These are phyloP conservation scores for Mycena maculata DNA, from an alignment of 768 basidiomycete genomes.

Conservation along the genomic window DNA sequence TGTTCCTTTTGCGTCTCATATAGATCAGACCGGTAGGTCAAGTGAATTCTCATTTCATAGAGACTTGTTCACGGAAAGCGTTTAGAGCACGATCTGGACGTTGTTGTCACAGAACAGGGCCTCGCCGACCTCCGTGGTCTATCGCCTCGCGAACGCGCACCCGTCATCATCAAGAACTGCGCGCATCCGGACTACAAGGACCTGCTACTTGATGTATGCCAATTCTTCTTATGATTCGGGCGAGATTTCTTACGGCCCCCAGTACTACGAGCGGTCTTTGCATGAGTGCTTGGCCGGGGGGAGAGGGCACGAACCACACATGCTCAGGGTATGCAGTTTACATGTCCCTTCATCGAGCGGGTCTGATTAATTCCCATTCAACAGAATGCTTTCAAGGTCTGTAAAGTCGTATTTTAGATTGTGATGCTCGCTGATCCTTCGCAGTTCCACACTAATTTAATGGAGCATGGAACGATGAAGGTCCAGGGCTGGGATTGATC, in stretches of 20 bases:
- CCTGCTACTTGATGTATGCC: conserved; percentile 50
- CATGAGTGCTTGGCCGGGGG: conserved; percentile 57
- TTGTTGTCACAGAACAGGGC: conserved; percentile 62
- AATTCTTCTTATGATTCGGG: conserved; percentile 13
- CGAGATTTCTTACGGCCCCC: background rate
- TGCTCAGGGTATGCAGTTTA: conserved; percentile 51
- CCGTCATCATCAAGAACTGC: conserved; percentile 59
- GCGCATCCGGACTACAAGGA: conserved; percentile 61
- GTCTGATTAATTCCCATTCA: background rate
- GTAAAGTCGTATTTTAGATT: background rate
- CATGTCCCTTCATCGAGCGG: background rate
- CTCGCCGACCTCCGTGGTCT: conserved; percentile 60
- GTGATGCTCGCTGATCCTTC: background rate
- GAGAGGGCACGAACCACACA: conserved; percentile 61
- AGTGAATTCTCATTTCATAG: background rate
- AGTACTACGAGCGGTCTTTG: conserved; percentile 58
- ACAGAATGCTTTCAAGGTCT: conserved; percentile 42
- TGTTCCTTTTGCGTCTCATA: conserved; percentile 59
- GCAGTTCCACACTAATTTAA: conserved; percentile 43
- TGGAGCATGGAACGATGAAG: conserved; percentile 56
- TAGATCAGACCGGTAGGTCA: conserved; percentile 61
- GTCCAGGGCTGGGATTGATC: conserved; percentile 51
- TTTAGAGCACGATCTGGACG: conserved; percentile 62
- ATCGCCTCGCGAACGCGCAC: conserved; percentile 58
- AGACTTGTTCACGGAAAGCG: too few species aligned